Evolutionary conservation across 1,284 basidiomycete genomes (phyloP).

Genomic region (Fomes fomentarius): DNA sequence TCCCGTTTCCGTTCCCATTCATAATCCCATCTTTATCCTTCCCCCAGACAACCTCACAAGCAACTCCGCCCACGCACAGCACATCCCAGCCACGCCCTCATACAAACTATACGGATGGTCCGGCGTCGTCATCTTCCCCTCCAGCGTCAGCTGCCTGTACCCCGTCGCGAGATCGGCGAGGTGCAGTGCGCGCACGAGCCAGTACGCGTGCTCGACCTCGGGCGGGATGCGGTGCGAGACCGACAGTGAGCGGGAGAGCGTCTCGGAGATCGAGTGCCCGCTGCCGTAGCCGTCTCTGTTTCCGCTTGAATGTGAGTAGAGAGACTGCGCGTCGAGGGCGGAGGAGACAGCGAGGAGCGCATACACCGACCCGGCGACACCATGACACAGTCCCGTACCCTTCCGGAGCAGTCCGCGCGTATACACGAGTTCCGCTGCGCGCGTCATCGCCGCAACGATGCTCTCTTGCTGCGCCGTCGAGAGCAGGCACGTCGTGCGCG

Average conservation of each 20-base stretch:
- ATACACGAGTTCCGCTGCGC: constrained; percentile 48
- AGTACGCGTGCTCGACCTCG: constrained; percentile 13
- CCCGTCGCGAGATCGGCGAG: constrained; percentile 47
- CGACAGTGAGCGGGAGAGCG: neutral
- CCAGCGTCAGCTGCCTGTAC: constrained; percentile 37
- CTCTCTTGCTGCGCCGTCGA: constrained; percentile 24
- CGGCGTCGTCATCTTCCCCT: constrained; percentile 46
- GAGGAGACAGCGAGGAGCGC: constrained; percentile 52
- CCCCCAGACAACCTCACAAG: constrained; percentile 39
- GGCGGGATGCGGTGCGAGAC: neutral
- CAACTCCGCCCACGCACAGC: constrained; percentile 56
- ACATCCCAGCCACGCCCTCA: constrained; percentile 58
- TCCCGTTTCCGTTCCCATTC: constrained; percentile 1
- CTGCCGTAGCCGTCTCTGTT: too few species aligned
- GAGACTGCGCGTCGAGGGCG: constrained; percentile 7
- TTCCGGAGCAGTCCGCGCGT: constrained; percentile 52
- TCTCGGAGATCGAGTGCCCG: neutral
- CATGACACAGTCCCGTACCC: constrained; percentile 61
- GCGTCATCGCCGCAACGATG: constrained; percentile 37
- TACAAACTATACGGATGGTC: constrained; percentile 59
- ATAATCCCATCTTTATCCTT: constrained; percentile 5
- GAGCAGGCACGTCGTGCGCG: constrained; percentile 21
- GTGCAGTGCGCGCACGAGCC: constrained; percentile 45
- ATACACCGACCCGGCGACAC: constrained; percentile 53
- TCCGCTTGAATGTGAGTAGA: too few species aligned